These are phyloP conservation scores for Anisogramma anomala DNA, from an alignment of 2,329 filamentous ascomycete genomes.

Conservation along the genomic window DNA sequence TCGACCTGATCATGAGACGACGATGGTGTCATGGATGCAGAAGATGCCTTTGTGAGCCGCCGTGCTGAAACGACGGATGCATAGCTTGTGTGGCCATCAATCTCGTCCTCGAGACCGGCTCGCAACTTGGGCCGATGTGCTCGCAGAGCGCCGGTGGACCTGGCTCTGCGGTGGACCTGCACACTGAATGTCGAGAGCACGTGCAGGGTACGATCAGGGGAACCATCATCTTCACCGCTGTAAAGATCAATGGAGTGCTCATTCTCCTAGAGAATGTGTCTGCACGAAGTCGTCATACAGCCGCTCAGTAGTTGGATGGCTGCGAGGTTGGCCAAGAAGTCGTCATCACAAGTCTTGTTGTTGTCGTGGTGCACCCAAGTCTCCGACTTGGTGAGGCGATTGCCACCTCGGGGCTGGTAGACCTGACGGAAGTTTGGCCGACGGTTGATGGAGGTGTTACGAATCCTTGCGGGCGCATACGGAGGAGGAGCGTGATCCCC, in stretches of 20 bases:
- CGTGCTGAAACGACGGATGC: background rate
- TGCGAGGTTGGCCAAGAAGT: conserved; percentile 9
- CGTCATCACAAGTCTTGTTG: background rate
- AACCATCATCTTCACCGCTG: background rate
- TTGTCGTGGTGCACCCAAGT: background rate
- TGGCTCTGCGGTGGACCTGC: background rate
- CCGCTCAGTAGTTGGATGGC: conserved; percentile 11
- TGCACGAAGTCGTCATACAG: background rate
- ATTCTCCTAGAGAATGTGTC: background rate
- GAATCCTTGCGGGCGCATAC: background rate
- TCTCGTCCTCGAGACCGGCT: background rate
- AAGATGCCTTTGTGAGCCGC: background rate
- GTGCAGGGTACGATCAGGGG: background rate
- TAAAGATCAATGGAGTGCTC: background rate
- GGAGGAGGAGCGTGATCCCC: background rate
- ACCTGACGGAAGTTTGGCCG: background rate
- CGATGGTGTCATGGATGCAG: background rate
- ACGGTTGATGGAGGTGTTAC: background rate
- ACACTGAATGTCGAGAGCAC: background rate
- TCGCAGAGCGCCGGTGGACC: background rate
- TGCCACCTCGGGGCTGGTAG: background rate
- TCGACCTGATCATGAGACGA: background rate
- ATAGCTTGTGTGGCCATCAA: background rate
- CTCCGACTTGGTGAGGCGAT: conserved; percentile 1
- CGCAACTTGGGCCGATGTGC: too few species aligned